A percentile compares a stretch with the other conserved stretches of the same genome.
Conservation (phyloP, 495 filamentous ascomycete species). For the Aspergillus wentii region DNA sequence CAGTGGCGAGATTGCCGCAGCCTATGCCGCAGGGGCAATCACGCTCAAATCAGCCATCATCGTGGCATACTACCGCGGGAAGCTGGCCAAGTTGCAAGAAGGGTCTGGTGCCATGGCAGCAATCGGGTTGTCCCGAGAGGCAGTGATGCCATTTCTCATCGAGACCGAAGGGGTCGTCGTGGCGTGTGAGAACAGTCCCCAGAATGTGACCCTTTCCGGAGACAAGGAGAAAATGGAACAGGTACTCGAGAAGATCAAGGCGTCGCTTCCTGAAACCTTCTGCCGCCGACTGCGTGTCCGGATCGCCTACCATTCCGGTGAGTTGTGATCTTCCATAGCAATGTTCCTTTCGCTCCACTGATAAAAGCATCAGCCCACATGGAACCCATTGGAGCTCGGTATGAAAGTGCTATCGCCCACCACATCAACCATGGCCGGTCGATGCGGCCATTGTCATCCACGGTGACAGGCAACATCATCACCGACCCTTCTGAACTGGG, state of each 20-base stretch:
- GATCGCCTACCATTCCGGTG: slow-evolving; percentile 45
- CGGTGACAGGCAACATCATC: slow-evolving; percentile 19
- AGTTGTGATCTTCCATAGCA: slow-evolving; percentile 20
- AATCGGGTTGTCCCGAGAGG: slow-evolving; percentile 22
- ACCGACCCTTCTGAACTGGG: slow-evolving; percentile 9
- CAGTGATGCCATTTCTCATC: slow-evolving; percentile 9
- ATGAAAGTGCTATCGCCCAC: slow-evolving; percentile 14
- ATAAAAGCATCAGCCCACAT: too few relatives aligned
- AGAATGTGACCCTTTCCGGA: slow-evolving; percentile 20
- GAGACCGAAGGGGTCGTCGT: slow-evolving; percentile 1
- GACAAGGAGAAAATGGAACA: slow-evolving; percentile 27
- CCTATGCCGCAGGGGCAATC: slow-evolving; percentile 17
- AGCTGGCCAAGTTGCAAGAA: neutral
- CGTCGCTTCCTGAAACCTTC: slow-evolving; percentile 13
- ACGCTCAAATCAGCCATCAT: slow-evolving; percentile 7
- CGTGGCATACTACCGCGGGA: slow-evolving; percentile 15
- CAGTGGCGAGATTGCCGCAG: slow-evolving; percentile 21
- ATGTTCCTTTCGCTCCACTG: too few relatives aligned
- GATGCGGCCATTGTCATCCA: slow-evolving; percentile 21
- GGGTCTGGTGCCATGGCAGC: slow-evolving; percentile 26
- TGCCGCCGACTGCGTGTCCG: slow-evolving; percentile 29
- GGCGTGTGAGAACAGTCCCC: slow-evolving; percentile 15
- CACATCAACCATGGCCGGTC: neutral
- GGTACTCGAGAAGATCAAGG: slow-evolving; percentile 24
- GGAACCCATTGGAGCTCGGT: slow-evolving; percentile 5